These are phyloP conservation scores for Trifolium pratense DNA, from an alignment of 306 rosid genomes.

Conservation along the genomic window DNA sequence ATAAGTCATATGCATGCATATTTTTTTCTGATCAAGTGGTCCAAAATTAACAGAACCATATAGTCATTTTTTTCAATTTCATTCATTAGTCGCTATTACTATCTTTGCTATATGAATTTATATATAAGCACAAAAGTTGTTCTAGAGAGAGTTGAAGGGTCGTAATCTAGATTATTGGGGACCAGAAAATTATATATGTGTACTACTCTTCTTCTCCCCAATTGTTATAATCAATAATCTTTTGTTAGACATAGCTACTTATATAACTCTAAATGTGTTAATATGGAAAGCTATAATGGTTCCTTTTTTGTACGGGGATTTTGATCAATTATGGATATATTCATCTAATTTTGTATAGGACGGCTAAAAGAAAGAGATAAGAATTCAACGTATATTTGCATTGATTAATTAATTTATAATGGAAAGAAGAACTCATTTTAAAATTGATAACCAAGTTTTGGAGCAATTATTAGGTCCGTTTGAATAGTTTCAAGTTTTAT, in stretches of 20 bases:
- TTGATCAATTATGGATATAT: background rate
- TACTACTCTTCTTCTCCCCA: background rate
- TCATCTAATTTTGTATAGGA: background rate
- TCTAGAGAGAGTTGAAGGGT: conserved; percentile 15
- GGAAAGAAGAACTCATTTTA: no score
- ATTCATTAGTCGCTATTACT: conserved; percentile 15
- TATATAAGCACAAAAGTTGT: background rate
- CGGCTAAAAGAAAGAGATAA: background rate
- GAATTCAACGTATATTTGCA: background rate
- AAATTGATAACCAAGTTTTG: no score
- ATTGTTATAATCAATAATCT: background rate
- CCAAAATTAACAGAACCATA: conserved; percentile 23
- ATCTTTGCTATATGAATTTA: conserved; percentile 7
- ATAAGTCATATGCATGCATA: background rate
- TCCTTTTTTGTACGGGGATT: background rate
- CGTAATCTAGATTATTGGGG: conserved; percentile 28
- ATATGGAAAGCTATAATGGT: background rate
- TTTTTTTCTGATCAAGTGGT: conserved; percentile 22
- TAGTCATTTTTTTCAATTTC: conserved; percentile 24
- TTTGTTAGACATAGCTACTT: background rate
- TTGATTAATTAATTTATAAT: no score
- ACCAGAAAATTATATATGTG: conserved; percentile 17
- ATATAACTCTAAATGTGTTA: background rate
- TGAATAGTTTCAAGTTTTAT: no score
- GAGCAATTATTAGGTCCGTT: no score